A percentile compares a stretch with the other conserved stretches of the same genome.
Conservation (phyloP, 2,329 filamentous ascomycete genomes). For the Exophiala calicioides region DNA sequence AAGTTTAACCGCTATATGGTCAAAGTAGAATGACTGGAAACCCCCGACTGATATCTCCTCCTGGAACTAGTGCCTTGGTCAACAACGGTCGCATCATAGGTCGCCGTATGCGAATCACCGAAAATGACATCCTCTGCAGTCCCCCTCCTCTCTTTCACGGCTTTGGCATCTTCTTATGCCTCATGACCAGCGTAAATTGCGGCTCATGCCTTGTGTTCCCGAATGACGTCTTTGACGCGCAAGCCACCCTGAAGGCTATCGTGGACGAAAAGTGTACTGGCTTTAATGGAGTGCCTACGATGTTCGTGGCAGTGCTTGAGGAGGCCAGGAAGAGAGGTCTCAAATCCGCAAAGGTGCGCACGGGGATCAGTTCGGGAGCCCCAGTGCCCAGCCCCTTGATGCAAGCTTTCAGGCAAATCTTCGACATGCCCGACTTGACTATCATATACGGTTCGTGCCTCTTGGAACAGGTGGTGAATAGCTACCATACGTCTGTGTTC, state of each 20-base stretch:
- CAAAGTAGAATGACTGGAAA: neutral
- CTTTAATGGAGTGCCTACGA: conserved; percentile 77
- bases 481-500: neutral
- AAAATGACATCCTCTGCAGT: conserved; percentile 71
- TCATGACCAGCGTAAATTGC: conserved; percentile 71
- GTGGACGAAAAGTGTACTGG: conserved; percentile 69
- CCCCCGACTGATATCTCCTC: neutral
- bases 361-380: no score
- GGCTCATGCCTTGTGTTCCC: conserved; percentile 76
- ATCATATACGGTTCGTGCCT: conserved; percentile 55
- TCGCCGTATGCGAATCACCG: conserved; percentile 69
- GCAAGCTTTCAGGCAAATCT: no score
- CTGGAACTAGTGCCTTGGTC: conserved; percentile 41
- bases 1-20: conserved; percentile 32
- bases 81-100: conserved; percentile 72
- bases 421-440: conserved; percentile 70
- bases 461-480: neutral
- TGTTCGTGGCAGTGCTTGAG: conserved; percentile 59
- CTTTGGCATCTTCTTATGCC: conserved; percentile 75
- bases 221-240: conserved; percentile 69
- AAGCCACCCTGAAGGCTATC: conserved; percentile 66
- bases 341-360: no score
- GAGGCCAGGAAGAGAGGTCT: no score
- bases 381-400: no score
- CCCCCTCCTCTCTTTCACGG: conserved; percentile 83